phyloP scores from a whole-genome alignment of 2,329 filamentous ascomycete species.

The Rhexocercosporidium sp. region DNA sequence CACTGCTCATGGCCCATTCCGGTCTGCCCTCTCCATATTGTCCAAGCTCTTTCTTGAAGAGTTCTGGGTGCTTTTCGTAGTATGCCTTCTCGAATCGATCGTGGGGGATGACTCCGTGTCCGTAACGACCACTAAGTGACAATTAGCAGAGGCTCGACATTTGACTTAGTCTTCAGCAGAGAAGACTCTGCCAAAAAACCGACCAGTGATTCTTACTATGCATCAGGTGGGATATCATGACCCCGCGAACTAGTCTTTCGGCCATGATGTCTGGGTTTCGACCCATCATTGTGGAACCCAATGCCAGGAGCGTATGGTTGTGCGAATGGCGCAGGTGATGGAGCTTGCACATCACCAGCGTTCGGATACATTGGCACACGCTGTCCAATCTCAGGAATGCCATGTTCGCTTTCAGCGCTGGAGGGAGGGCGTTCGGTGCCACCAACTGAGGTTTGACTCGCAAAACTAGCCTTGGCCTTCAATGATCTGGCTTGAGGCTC shows the following conservation, averaged over 20 bases:
- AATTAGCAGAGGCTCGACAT: conserved; percentile 18
- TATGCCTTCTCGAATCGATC: conserved; percentile 91
- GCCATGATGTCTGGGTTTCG: conserved; percentile 61
- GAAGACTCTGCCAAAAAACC: background rate
- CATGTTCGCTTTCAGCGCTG: conserved; percentile 74
- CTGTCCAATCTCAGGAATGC: conserved; percentile 90
- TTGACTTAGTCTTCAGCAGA: background rate
- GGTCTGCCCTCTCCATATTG: conserved; percentile 62
- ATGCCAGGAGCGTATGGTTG: conserved; percentile 42
- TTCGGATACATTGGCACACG: conserved; percentile 93
- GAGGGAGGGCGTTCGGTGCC: conserved; percentile 58
- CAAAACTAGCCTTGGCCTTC: conserved; percentile 67
- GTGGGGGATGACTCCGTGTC: conserved; percentile 76
- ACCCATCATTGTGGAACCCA: conserved; percentile 59
- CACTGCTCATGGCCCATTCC: conserved; percentile 86
- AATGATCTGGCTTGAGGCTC: conserved; percentile 56
- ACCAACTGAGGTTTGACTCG: conserved; percentile 49
- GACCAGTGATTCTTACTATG: conserved; percentile 59
- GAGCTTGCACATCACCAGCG: conserved; percentile 94
- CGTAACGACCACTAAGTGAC: conserved; percentile 66
- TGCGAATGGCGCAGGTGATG: conserved; percentile 70
- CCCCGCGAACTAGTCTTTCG: conserved; percentile 77
- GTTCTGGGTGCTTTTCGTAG: conserved; percentile 90
- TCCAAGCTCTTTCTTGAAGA: conserved; percentile 70
- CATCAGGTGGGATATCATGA: conserved; percentile 78